These are phyloP conservation scores for Rugosomyces carneus DNA, from an alignment of 1,284 basidiomycete genomes.

Conservation along the genomic window DNA sequence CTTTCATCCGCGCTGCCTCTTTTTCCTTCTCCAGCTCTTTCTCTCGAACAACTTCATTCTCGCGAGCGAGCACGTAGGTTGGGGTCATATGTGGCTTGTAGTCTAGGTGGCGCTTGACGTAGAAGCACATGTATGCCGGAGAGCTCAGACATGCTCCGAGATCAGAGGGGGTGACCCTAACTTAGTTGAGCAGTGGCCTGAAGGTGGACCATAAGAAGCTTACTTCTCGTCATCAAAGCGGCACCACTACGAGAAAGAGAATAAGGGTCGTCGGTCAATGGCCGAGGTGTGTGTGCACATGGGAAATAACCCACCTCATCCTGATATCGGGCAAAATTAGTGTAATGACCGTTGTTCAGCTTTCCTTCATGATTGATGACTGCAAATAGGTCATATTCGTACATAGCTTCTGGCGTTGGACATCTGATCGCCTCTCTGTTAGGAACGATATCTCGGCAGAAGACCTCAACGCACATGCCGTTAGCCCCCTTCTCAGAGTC, in stretches of 20 bases:
- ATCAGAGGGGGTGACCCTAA: conserved; percentile 66
- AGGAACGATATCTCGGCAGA: neutral
- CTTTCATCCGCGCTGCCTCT: conserved; percentile 46
- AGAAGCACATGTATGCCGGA: conserved; percentile 88
- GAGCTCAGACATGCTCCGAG: conserved; percentile 65
- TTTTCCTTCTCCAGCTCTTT: conserved; percentile 55
- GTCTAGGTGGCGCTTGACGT: conserved; percentile 81
- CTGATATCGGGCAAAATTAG: conserved; percentile 72
- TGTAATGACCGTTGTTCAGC: conserved; percentile 94
- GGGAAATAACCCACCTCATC: conserved; percentile 54
- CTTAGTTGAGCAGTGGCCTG: conserved; percentile 1
- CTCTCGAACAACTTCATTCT: conserved; percentile 61
- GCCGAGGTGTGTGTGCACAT: neutral
- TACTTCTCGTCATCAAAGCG: conserved; percentile 93
- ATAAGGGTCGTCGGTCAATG: conserved; percentile 5
- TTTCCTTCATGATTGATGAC: conserved; percentile 95
- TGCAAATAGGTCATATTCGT: conserved; percentile 89
- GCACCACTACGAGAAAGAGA: conserved; percentile 64
- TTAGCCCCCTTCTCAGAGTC: conserved; percentile 40
- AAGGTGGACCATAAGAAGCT: conserved; percentile 10
- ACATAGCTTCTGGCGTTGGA: conserved; percentile 64
- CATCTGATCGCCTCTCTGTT: conserved; percentile 23
- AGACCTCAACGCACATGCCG: conserved; percentile 28
- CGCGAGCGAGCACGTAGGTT: conserved; percentile 64
- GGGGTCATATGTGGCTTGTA: conserved; percentile 68